Evolutionary conservation across 495 filamentous ascomycete species (phyloP).

Genomic region (Penicillium flavigenum): DNA sequence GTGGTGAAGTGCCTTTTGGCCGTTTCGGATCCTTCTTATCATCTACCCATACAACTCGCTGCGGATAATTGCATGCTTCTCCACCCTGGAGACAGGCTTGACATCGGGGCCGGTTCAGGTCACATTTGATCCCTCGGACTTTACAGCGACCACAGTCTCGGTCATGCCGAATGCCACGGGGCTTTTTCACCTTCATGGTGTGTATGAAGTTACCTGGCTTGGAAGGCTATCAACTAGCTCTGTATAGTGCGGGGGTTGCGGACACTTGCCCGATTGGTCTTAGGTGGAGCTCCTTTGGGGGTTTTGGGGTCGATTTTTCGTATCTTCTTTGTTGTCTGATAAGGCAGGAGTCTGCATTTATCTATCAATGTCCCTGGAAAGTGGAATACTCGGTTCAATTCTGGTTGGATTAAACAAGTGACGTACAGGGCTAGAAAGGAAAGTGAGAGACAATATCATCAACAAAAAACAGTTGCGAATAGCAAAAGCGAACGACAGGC

Average conservation of each 20-base stretch:
- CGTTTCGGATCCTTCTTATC: constrained; percentile 16
- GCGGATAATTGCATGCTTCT: constrained; percentile 31
- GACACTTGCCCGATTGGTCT: background rate
- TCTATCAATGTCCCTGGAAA: background rate
- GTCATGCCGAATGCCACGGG: constrained; percentile 37
- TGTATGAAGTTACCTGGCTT: background rate
- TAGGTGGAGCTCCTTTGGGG: background rate
- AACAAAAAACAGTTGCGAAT: background rate
- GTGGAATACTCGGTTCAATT: background rate
- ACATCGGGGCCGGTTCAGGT: constrained; percentile 36
- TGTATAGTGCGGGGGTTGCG: constrained; percentile 9
- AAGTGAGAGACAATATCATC: background rate
- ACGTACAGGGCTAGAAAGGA: background rate
- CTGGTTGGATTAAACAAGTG: background rate
- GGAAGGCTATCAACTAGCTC: constrained; percentile 4
- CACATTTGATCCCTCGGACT: constrained; percentile 32
- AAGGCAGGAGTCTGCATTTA: background rate
- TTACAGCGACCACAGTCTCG: constrained; percentile 36
- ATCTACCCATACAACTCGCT: constrained; percentile 35
- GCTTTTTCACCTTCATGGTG: constrained; percentile 29
- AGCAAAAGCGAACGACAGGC: background rate
- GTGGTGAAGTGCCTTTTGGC: background rate
- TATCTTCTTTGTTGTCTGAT: too few species aligned
- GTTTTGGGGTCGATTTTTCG: too few species aligned
- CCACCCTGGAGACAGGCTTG: constrained; percentile 27